These are phyloP conservation scores for Apiospora sp. DNA, from an alignment of 2,329 filamentous ascomycete genomes.

Conservation along the genomic window DNA sequence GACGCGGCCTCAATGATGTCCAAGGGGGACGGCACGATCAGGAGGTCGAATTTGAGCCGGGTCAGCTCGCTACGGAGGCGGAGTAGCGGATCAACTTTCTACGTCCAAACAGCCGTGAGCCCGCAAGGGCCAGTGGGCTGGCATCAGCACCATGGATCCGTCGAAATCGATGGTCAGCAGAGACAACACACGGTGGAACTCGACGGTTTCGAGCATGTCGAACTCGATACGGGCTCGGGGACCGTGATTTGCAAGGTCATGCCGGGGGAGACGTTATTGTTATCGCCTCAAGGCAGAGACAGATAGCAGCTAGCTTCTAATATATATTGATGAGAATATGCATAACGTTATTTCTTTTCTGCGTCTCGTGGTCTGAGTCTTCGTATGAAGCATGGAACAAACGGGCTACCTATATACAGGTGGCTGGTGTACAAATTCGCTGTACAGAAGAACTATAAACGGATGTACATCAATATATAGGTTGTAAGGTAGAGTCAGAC, in stretches of 20 bases:
- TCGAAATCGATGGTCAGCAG: not conserved
- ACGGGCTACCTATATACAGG: not conserved
- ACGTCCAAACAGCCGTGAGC: constrained; percentile 34
- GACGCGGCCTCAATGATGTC: constrained; percentile 35
- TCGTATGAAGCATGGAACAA: not conserved
- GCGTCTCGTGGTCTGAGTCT: not conserved
- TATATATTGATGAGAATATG: not conserved
- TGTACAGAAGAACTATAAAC: not conserved
- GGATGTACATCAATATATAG: no score
- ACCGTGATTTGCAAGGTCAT: constrained; percentile 8
- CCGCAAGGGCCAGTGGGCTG: not conserved
- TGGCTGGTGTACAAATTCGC: not conserved
- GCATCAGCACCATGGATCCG: not conserved
- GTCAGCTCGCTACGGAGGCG: constrained; percentile 26
- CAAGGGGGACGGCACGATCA: constrained; percentile 29
- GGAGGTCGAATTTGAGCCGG: constrained; percentile 29
- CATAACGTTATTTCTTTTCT: no score
- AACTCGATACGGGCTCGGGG: not conserved
- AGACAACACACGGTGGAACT: not conserved
- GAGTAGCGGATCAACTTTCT: constrained; percentile 35
- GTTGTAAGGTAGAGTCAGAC: not conserved
- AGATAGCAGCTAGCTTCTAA: not conserved
- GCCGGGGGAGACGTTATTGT: not conserved
- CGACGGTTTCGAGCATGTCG: constrained; percentile 11
- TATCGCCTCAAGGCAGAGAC: constrained; percentile 1